Conservation (phyloP, 2,329 filamentous ascomycete species). For the Cladophialophora bantiana region DNA sequence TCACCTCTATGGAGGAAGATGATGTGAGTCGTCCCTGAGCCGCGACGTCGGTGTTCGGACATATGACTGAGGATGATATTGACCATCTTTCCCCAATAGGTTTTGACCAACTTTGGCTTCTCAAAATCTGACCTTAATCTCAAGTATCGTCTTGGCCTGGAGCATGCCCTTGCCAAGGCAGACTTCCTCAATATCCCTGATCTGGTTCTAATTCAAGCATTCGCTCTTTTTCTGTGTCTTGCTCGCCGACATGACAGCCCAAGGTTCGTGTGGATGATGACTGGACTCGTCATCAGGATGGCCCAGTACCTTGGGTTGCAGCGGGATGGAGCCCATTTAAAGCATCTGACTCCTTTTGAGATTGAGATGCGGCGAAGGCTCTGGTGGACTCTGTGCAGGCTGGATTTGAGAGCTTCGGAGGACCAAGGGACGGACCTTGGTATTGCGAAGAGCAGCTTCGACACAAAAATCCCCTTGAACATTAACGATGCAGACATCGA, state of each 20-base stretch:
- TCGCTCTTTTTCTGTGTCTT: slow-evolving; percentile 63
- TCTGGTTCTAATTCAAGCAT: slow-evolving; percentile 62
- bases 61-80: slow-evolving; percentile 12
- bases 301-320: slow-evolving; percentile 46
- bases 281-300: slow-evolving; percentile 50
- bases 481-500: slow-evolving; percentile 58
- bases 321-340: slow-evolving; percentile 59
- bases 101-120: slow-evolving; percentile 46
- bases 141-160: slow-evolving; percentile 61
- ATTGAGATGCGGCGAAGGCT: slow-evolving; percentile 47
- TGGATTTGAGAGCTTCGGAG: slow-evolving; percentile 67
- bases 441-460: slow-evolving; percentile 64
- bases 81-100: slow-evolving; percentile 9
- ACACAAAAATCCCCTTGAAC: slow-evolving; percentile 61
- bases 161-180: slow-evolving; percentile 63
- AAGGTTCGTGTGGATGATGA: slow-evolving; percentile 53
- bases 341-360: slow-evolving; percentile 60
- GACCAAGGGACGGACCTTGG: slow-evolving; percentile 68
- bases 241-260: slow-evolving; percentile 58
- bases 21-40: slow-evolving; percentile 53
- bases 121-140: slow-evolving; percentile 56
- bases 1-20: slow-evolving; percentile 65
- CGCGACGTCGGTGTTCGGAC: neutral
- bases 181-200: slow-evolving; percentile 63
- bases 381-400: slow-evolving; percentile 52